phyloP scores from a whole-genome alignment of 352 stramenopile species.

The Globisporangium heterothallicum region DNA sequence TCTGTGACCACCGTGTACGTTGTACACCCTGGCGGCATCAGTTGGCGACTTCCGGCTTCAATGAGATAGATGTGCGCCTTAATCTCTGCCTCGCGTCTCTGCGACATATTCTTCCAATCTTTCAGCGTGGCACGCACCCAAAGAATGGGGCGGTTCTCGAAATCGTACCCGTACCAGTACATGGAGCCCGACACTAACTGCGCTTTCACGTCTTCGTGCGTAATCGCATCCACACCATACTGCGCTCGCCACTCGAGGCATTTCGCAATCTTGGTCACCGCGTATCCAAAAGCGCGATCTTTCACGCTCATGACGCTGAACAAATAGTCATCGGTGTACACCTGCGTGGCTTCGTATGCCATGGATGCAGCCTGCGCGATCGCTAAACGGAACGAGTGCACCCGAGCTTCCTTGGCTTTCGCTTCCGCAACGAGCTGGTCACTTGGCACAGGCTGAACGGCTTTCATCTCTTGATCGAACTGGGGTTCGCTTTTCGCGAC shows the following conservation, averaged over 20 bases:
- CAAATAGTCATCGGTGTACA: conserved; percentile 58
- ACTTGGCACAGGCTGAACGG: too few species aligned
- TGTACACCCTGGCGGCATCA: conserved; percentile 52
- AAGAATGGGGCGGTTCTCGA: conserved; percentile 55
- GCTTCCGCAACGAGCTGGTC: conserved; percentile 4
- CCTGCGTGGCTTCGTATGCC: conserved; percentile 28
- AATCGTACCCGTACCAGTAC: conserved; percentile 75
- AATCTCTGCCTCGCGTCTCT: conserved; percentile 44
- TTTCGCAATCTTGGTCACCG: conserved; percentile 51
- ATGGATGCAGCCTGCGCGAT: conserved; percentile 38
- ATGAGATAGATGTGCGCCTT: conserved; percentile 55
- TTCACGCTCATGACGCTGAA: conserved; percentile 56
- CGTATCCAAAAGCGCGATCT: conserved; percentile 52
- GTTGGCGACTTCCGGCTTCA: conserved; percentile 39
- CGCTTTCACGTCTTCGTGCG: conserved; percentile 29
- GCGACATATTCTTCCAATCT: conserved; percentile 47
- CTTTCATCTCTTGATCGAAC: background rate
- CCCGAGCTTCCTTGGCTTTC: conserved; percentile 23
- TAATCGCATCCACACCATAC: conserved; percentile 38
- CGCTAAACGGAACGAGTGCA: conserved; percentile 42
- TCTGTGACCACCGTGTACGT: conserved; percentile 65
- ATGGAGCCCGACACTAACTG: conserved; percentile 49
- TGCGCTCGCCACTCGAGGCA: conserved; percentile 42
- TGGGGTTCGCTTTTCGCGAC: background rate
- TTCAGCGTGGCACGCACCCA: conserved; percentile 63